Conservation (phyloP, 805 yeast genomes). For the Sugiyamaella boreocaroliniensis region DNA sequence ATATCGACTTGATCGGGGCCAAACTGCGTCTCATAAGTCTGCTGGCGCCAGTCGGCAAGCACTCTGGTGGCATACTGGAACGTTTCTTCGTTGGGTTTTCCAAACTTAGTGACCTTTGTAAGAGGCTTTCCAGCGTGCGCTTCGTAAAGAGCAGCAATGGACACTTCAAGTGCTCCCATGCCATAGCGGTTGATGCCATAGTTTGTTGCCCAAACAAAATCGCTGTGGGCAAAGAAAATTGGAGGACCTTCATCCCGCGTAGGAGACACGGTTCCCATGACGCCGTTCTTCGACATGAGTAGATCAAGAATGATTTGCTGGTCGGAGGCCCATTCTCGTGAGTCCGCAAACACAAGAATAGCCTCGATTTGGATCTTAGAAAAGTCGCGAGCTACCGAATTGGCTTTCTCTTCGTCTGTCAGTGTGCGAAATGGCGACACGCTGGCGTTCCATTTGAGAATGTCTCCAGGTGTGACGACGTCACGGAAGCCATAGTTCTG, state of each 20-base stretch:
- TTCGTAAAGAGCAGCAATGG: slow-evolving; percentile 55
- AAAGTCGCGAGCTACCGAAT: slow-evolving; percentile 41
- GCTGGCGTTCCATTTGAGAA: slow-evolving; percentile 48
- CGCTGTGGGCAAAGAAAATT: slow-evolving; percentile 73
- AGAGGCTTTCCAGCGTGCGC: slow-evolving; percentile 65
- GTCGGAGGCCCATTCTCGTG: slow-evolving; percentile 83
- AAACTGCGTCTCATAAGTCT: slow-evolving; percentile 67
- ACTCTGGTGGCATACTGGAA: slow-evolving; percentile 78
- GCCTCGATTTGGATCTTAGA: slow-evolving; percentile 49
- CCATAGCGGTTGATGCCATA: slow-evolving; percentile 76
- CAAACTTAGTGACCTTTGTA: slow-evolving; percentile 63
- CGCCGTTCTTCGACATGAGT: slow-evolving; percentile 56
- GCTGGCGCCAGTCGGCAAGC: slow-evolving; percentile 68
- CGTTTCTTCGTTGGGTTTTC: slow-evolving; percentile 77
- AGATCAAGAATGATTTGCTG: slow-evolving; percentile 69
- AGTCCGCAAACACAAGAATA: slow-evolving; percentile 77
- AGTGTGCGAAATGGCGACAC: slow-evolving; percentile 66
- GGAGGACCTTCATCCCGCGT: slow-evolving; percentile 79
- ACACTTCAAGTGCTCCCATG: slow-evolving; percentile 76
- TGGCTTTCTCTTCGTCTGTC: slow-evolving; percentile 38
- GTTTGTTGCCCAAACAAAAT: slow-evolving; percentile 85
- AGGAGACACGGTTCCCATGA: slow-evolving; percentile 60
- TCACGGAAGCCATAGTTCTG: slow-evolving; percentile 67
- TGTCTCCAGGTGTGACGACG: slow-evolving; percentile 67
- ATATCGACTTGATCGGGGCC: background rate